Evolutionary conservation across 257 asterid genomes (phyloP).

Genomic region (Apocynum venetum): DNA sequence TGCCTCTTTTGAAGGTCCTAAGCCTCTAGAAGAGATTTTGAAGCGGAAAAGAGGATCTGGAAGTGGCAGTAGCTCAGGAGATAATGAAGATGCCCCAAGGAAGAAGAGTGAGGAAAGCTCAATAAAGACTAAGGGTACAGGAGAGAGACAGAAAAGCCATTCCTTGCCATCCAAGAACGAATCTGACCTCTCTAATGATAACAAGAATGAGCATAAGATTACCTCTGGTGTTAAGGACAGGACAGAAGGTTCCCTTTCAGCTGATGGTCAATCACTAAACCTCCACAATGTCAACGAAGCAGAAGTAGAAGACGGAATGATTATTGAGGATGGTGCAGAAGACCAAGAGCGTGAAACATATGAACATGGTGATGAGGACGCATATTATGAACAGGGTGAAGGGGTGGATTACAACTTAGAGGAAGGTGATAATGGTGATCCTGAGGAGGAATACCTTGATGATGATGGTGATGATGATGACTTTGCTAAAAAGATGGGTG

Average conservation of each 20-base stretch:
- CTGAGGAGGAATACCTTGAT: conserved; percentile 52
- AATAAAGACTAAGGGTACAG: background rate
- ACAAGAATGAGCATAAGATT: conserved; percentile 25
- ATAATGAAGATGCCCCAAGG: conserved; percentile 24
- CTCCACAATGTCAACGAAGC: conserved; percentile 21
- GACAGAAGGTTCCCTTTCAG: conserved; percentile 21
- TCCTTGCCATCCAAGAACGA: conserved; percentile 12
- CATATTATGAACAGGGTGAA: conserved; percentile 55
- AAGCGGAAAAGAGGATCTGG: conserved; percentile 62
- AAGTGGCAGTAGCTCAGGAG: conserved; percentile 15
- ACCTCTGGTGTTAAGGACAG: conserved; percentile 22
- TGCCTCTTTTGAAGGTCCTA: conserved; percentile 83
- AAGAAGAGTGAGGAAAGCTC: conserved; percentile 19
- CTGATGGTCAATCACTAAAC: conserved; percentile 8
- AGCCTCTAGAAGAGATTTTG: conserved; percentile 81
- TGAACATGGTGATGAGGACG: conserved; percentile 49
- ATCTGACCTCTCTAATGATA: conserved; percentile 4
- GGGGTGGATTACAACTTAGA: conserved; percentile 55
- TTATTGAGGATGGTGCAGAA: conserved; percentile 34
- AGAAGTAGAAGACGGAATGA: conserved; percentile 50
- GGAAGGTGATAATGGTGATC: conserved; percentile 55
- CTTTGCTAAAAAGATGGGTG: conserved; percentile 94
- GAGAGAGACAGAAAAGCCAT: background rate
- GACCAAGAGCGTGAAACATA: conserved; percentile 44
- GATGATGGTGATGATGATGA: conserved; percentile 47